phyloP scores from a whole-genome alignment of 2,329 filamentous ascomycete genomes.

The Hymenoscyphus fructigenus region DNA sequence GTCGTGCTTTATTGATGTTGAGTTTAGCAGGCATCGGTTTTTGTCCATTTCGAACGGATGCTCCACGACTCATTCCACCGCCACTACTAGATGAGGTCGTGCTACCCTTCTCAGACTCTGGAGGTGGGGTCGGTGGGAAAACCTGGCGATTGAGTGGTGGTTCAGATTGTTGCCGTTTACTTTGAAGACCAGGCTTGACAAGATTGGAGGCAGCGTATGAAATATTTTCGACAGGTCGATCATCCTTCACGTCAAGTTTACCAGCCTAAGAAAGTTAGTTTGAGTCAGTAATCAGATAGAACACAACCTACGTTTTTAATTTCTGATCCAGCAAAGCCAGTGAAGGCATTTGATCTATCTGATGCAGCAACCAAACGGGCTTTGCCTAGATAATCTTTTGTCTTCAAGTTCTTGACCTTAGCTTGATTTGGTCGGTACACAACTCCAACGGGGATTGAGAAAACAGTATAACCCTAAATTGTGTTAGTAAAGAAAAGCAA shows the following conservation, averaged over 20 bases:
- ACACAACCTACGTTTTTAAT: conserved; percentile 63
- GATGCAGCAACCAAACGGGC: conserved; percentile 89
- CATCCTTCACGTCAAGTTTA: conserved; percentile 64
- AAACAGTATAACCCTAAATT: conserved; percentile 87
- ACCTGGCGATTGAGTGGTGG: conserved; percentile 75
- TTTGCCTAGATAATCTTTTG: conserved; percentile 96
- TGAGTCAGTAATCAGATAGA: conserved; percentile 11
- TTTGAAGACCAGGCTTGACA: conserved; percentile 80
- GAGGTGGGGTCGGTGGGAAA: conserved; percentile 97
- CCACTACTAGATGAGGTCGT: conserved; percentile 17
- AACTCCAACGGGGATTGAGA: conserved; percentile 94
- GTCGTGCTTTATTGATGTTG: conserved; percentile 57
- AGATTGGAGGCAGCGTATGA: conserved; percentile 92
- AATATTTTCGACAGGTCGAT: conserved; percentile 78
- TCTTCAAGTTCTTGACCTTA: conserved; percentile 97
- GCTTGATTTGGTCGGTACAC: conserved; percentile 95
- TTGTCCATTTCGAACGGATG: conserved; percentile 60
- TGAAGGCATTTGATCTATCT: conserved; percentile 77
- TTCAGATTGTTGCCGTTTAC: conserved; percentile 81
- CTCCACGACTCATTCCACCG: conserved; percentile 49
- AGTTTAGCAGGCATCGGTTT: conserved; percentile 63
- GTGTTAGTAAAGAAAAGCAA: conserved; percentile 21
- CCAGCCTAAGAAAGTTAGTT: conserved; percentile 44
- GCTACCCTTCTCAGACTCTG: conserved; percentile 71
- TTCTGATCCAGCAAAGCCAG: conserved; percentile 76